Base-by-base conservation (phyloP, 2,329 filamentous ascomycete species). In the Tolypocladium nubicola region DNA sequence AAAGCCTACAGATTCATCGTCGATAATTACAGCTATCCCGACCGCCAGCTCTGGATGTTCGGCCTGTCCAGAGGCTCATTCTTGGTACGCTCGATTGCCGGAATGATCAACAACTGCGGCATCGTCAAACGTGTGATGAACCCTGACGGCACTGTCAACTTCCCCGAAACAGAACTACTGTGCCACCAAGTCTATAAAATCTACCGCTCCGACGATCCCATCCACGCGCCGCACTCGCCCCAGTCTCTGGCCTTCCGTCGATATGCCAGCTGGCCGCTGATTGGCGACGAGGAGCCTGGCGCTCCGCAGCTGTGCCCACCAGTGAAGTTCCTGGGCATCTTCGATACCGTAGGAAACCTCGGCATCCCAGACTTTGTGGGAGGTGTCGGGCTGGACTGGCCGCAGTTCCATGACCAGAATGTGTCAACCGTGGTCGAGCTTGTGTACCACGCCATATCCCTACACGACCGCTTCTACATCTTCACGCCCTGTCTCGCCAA, bases 61-160 rank as follows among this genome's bases (percentile, higher is more conserved):
- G 66, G 66, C n/a, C 33, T 64, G 19, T 66, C 64, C 6, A 58
- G 65, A n/a, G 66, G 66, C 16, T 60, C 66, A 3, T 67, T 61
- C 43, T 60, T 63, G 11, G 62, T 64, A 4, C 61, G 66, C 1
- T 64, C 55, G 7, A 63, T 68, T 0, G 65, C 63, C 1, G 65
- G 65, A 1, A 62, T 67, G 64, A 67, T 68, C 52, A 68, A 68
- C 62, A 68, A 67, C 56, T 68, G 64, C 57, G 66, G 66, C 43
- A 64, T 68, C 16, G 41, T 65, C 53, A 61, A 61, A 3, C 59
- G 55, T 3, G 43, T 58, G 10, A 59, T 43, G 13, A 58, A 61
- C 21, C 26, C 47, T 9, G 26, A 52, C 47, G 47, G 30, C 47
- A 39, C 55, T 1, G 54, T 53, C 14, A 60, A 65, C 19, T 64